These are phyloP conservation scores for Sarocladium oryzae DNA, from an alignment of 2,329 filamentous ascomycete species.

Conservation along the genomic window DNA sequence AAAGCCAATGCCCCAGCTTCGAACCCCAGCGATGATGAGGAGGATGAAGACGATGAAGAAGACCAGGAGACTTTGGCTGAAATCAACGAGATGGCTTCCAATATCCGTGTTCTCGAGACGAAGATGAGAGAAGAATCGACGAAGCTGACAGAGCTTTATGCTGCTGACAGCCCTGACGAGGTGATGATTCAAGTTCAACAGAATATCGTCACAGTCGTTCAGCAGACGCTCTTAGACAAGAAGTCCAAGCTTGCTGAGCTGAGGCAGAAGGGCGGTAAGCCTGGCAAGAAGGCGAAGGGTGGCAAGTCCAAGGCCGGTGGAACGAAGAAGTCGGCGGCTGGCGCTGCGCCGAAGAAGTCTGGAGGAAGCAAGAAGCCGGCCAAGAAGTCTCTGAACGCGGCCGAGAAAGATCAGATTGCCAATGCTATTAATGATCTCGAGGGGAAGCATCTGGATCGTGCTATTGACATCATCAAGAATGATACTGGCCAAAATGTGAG, in stretches of 20 bases:
- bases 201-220: conserved; percentile 57
- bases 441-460: conserved; percentile 67
- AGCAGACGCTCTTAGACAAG: conserved; percentile 68
- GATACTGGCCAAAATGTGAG: conserved; percentile 62
- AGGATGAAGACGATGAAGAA: conserved; percentile 63
- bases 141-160: conserved; percentile 48
- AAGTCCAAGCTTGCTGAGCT: conserved; percentile 53
- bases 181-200: conserved; percentile 50
- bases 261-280: conserved; percentile 34
- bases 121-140: conserved; percentile 50
- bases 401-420: conserved; percentile 89
- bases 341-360: conserved; percentile 26
- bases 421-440: conserved; percentile 77
- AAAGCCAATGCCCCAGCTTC: conserved; percentile 45
- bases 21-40: conserved; percentile 58
- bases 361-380: conserved; percentile 38
- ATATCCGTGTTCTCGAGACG: conserved; percentile 30
- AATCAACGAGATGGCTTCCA: conserved; percentile 35
- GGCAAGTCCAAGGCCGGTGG: conserved; percentile 43
- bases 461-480: conserved; percentile 83
- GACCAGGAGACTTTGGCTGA: conserved; percentile 32
- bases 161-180: conserved; percentile 45
- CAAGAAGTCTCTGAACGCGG: conserved; percentile 55
- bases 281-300: conserved; percentile 54
- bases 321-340: conserved; percentile 36